These are phyloP conservation scores for Cordyceps cicadae DNA, from an alignment of 2,329 filamentous ascomycete genomes.

Conservation along the genomic window DNA sequence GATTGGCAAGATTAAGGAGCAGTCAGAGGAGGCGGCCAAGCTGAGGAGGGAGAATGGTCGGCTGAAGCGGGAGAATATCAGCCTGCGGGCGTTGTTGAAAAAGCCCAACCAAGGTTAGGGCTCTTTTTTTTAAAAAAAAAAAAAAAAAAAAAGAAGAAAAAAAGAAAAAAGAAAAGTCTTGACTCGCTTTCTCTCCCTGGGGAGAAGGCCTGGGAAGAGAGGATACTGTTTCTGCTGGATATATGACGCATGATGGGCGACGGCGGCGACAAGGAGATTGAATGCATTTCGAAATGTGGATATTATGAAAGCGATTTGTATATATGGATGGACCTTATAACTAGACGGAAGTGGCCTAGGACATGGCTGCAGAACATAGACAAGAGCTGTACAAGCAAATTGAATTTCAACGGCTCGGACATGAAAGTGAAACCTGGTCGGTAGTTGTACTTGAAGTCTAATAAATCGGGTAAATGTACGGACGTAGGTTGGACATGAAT, in stretches of 20 bases:
- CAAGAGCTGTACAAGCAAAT: neutral
- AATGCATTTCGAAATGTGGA: neutral
- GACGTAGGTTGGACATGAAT: too few species aligned
- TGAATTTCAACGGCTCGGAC: too few species aligned
- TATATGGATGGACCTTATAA: conserved; percentile 5
- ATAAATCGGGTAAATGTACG: too few species aligned
- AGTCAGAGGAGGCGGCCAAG: conserved; percentile 66
- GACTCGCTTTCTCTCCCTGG: neutral
- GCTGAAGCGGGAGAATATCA: conserved; percentile 73
- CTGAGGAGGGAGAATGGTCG: conserved; percentile 80
- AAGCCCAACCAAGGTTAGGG: conserved; percentile 23
- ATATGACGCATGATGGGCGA: conserved; percentile 12
- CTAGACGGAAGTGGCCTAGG: neutral
- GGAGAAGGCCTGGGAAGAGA: neutral
- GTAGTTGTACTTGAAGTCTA: too few species aligned
- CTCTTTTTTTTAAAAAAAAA: too few species aligned
- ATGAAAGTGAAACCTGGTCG: too few species aligned
- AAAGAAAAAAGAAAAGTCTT: too few species aligned
- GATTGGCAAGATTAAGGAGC: conserved; percentile 60
- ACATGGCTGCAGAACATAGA: neutral
- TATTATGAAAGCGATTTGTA: conserved; percentile 1
- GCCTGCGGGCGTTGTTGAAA: conserved; percentile 50
- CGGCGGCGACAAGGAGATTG: too few species aligned
- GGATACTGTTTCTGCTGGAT: conserved; percentile 13
- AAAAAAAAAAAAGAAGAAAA: too few species aligned